These are phyloP conservation scores for Pholiota adiposa DNA, from an alignment of 1,284 basidiomycete genomes.

Conservation along the genomic window DNA sequence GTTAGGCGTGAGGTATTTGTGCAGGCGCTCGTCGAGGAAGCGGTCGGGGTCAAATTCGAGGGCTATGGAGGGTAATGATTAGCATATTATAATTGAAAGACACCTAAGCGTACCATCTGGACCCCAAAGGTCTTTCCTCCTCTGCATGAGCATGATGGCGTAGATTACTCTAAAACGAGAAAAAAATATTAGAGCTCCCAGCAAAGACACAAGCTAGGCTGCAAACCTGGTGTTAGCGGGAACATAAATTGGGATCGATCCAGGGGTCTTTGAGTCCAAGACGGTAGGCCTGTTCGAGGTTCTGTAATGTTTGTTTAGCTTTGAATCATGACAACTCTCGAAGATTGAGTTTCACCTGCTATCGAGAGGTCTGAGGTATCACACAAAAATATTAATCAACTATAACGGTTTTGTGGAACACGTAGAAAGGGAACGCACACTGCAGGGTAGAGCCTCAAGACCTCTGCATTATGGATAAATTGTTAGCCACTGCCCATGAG, in stretches of 20 bases:
- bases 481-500: background rate
- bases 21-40: slow-evolving; percentile 56
- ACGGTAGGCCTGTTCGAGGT: slow-evolving; percentile 20
- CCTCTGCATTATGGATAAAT: slow-evolving; percentile 31
- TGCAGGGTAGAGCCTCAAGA: slow-evolving; percentile 46
- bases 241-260: slow-evolving; percentile 38
- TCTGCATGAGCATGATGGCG: slow-evolving; percentile 41
- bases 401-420: background rate
- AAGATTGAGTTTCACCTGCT: slow-evolving; percentile 23
- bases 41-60: slow-evolving; percentile 59
- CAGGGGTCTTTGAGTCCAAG: slow-evolving; percentile 26
- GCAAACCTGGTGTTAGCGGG: slow-evolving; percentile 33
- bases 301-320: slow-evolving; percentile 7
- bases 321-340: background rate
- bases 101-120: slow-evolving; percentile 48
- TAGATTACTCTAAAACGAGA: slow-evolving; percentile 28
- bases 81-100: too few species aligned
- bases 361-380: slow-evolving; percentile 35
- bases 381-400: background rate
- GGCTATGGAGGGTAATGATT: slow-evolving; percentile 19
- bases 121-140: slow-evolving; percentile 49
- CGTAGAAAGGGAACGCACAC: slow-evolving; percentile 35
- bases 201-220: background rate
- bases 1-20: slow-evolving; percentile 56
- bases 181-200: background rate